Evolutionary conservation across 2,329 filamentous ascomycete species (phyloP).

Genomic region (Graphium sp.): DNA sequence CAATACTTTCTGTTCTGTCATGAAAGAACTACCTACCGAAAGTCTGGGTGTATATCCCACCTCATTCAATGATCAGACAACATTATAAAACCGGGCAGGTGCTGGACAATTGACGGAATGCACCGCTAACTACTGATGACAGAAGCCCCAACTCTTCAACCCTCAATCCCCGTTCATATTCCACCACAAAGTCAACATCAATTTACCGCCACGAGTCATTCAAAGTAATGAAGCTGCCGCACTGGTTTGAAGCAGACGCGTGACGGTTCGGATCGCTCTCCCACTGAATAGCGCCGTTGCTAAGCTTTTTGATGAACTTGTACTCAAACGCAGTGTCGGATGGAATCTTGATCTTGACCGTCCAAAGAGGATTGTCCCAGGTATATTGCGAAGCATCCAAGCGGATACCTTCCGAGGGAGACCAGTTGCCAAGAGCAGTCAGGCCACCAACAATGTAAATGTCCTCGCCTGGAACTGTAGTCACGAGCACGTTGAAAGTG

Average conservation of each 20-base stretch:
- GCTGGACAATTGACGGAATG: too few species aligned
- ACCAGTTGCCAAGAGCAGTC: slow-evolving; percentile 19
- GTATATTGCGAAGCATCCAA: slow-evolving; percentile 38
- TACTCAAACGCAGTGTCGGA: slow-evolving; percentile 38
- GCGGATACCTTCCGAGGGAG: slow-evolving; percentile 23
- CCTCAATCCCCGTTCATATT: too few species aligned
- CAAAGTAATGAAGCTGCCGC: slow-evolving; percentile 3
- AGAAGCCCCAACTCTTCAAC: slow-evolving; percentile 1
- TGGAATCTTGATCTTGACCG: slow-evolving; percentile 27
- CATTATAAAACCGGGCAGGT: too few species aligned
- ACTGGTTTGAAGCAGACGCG: slow-evolving; percentile 9
- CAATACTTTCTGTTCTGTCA: too few species aligned
- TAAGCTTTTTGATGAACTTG: slow-evolving; percentile 42
- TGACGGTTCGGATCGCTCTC: slow-evolving; percentile 32
- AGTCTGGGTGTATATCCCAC: too few species aligned
- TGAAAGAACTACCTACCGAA: neutral
- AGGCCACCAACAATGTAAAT: slow-evolving; percentile 37
- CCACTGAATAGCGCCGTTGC: slow-evolving; percentile 33
- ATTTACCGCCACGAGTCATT: too few species aligned
- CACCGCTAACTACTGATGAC: too few species aligned
- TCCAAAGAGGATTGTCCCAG: slow-evolving; percentile 35
- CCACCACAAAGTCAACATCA: slow-evolving; percentile 1
- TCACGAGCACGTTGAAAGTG: slow-evolving; percentile 41
- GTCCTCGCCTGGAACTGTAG: slow-evolving; percentile 42
- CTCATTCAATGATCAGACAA: too few species aligned